Percentiles rank a stretch among this genome's conserved stretches.
Evolutionary conservation across 2,329 filamentous ascomycete species (phyloP).

Genomic region (Clarireedia paspali): DNA sequence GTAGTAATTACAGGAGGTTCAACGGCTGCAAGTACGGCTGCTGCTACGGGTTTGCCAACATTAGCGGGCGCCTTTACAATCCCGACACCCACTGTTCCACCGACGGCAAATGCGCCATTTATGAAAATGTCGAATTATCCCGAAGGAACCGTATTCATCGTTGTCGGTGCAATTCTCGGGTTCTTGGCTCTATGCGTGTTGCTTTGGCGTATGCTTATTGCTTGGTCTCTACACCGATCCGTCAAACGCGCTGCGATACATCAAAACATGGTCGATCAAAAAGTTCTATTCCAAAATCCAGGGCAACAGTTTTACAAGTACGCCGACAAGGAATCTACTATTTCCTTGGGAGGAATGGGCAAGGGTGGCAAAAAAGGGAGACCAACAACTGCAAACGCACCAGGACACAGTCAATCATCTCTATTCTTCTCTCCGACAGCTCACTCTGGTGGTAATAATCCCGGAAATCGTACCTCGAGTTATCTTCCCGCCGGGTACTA

Average conservation of each 20-base stretch:
- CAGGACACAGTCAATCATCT: slow-evolving; percentile 12
- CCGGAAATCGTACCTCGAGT: slow-evolving; percentile 60
- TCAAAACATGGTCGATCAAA: slow-evolving; percentile 62
- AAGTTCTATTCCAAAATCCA: slow-evolving; percentile 51
- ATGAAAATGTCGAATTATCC: slow-evolving; percentile 83
- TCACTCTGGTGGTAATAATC: slow-evolving; percentile 44
- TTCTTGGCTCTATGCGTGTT: slow-evolving; percentile 76
- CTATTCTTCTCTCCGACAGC: slow-evolving; percentile 97
- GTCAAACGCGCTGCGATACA: slow-evolving; percentile 78
- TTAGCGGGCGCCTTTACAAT: slow-evolving; percentile 52
- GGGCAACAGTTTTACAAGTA: slow-evolving; percentile 53
- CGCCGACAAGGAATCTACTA: slow-evolving; percentile 41
- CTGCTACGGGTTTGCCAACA: slow-evolving; percentile 37
- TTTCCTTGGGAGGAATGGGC: slow-evolving; percentile 24
- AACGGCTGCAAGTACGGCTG: not conserved
- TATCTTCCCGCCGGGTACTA: slow-evolving; percentile 92
- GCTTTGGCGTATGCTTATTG: slow-evolving; percentile 79
- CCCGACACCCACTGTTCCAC: slow-evolving; percentile 69
- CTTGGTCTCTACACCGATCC: slow-evolving; percentile 84
- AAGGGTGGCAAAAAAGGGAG: slow-evolving; percentile 27
- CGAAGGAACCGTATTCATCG: slow-evolving; percentile 94
- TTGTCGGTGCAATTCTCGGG: slow-evolving; percentile 80
- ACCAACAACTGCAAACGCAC: slow-evolving; percentile 31
- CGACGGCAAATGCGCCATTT: slow-evolving; percentile 77
- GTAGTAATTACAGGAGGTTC: slow-evolving; percentile 4